Evolutionary conservation across 2,329 filamentous ascomycete species (phyloP).

Genomic region (Cercospora brassicicola): DNA sequence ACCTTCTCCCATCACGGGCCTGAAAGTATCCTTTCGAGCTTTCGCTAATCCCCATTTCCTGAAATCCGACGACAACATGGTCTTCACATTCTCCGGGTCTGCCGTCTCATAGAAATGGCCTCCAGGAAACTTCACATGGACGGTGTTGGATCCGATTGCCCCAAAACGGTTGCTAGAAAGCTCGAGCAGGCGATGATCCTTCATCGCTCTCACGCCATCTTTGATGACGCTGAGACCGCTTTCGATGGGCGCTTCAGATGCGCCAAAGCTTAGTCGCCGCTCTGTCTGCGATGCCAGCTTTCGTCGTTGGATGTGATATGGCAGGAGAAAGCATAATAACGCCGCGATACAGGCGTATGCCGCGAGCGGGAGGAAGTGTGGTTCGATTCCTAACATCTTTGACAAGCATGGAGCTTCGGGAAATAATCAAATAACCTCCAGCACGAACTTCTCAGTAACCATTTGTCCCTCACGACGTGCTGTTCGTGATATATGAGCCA

Average conservation of each 20-base stretch:
- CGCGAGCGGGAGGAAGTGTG: not conserved
- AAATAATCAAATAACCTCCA: not conserved
- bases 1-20: slow-evolving; percentile 1
- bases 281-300: not conserved
- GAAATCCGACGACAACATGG: slow-evolving; percentile 38
- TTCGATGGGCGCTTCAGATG: not conserved
- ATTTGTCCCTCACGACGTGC: not conserved
- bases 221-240: not conserved
- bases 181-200: slow-evolving; percentile 2
- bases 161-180: not conserved
- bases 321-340: not conserved
- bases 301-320: not conserved
- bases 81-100: slow-evolving; percentile 41
- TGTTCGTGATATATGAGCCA: not conserved
- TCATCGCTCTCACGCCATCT: slow-evolving; percentile 1
- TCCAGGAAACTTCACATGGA: not conserved
- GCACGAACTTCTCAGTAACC: not conserved
- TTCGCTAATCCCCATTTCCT: not conserved
- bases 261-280: not conserved
- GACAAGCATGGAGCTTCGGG: not conserved
- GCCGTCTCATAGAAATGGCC: slow-evolving; percentile 30
- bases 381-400: not conserved
- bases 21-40: not conserved
- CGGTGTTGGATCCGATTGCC: not conserved
- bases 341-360: not conserved